These are phyloP conservation scores for Pythium chondricola DNA, from an alignment of 352 stramenopile genomes.

Conservation along the genomic window DNA sequence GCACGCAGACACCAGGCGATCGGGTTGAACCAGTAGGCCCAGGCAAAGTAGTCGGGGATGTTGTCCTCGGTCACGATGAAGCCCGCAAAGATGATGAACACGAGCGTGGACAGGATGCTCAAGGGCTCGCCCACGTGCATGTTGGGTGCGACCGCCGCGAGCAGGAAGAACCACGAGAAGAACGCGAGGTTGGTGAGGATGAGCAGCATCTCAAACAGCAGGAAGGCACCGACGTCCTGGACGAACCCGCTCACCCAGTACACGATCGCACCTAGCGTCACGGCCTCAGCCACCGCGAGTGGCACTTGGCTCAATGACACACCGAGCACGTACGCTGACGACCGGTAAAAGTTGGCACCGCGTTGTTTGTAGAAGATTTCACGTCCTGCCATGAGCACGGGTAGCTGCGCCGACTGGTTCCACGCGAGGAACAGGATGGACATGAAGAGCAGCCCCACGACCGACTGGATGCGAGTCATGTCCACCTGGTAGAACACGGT, in stretches of 20 bases:
- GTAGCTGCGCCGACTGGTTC: too few species aligned
- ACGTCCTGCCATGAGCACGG: too few species aligned
- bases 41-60: slow-evolving; percentile 17
- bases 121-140: slow-evolving; percentile 13
- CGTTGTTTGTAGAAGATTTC: slow-evolving; percentile 54
- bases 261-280: slow-evolving; percentile 51
- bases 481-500: too few species aligned
- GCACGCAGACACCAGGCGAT: slow-evolving; percentile 20
- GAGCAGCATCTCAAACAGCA: slow-evolving; percentile 20
- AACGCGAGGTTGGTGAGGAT: slow-evolving; percentile 20
- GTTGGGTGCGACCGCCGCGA: slow-evolving; percentile 11
- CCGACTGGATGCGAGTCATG: too few species aligned
- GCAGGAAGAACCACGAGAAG: slow-evolving; percentile 11
- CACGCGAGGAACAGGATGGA: too few species aligned
- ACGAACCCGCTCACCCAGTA: slow-evolving; percentile 60
- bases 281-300: slow-evolving; percentile 28
- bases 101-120: slow-evolving; percentile 7
- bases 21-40: slow-evolving; percentile 35
- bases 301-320: slow-evolving; percentile 1
- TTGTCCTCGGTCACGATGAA: slow-evolving; percentile 21
- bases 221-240: neutral
- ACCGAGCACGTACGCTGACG: slow-evolving; percentile 38
- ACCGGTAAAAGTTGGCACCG: slow-evolving; percentile 47
- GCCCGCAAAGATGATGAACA: slow-evolving; percentile 24
- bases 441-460: too few species aligned